Evolutionary conservation across 306 rosid species (phyloP).

Genomic region (Macrotyloma uniflorum): DNA sequence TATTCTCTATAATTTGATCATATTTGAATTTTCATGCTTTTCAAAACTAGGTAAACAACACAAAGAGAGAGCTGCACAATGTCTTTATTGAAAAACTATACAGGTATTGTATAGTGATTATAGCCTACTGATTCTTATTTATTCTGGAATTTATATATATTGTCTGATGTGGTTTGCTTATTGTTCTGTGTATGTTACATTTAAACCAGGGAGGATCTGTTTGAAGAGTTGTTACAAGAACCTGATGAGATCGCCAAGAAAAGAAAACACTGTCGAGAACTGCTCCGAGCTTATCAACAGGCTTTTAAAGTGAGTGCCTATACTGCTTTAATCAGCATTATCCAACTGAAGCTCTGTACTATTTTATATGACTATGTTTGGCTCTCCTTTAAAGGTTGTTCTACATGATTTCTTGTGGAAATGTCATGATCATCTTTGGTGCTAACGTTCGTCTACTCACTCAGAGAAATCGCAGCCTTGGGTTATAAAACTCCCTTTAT

Average conservation of each 20-base stretch:
- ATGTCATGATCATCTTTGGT: constrained; percentile 19
- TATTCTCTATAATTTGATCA: constrained; percentile 1
- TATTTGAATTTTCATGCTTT: constrained; percentile 29
- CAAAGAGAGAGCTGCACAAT: constrained; percentile 87
- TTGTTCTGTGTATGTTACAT: constrained; percentile 26
- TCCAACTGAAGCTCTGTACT: constrained; percentile 3
- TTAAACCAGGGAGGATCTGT: constrained; percentile 72
- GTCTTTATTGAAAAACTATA: constrained; percentile 88
- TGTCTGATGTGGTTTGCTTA: constrained; percentile 27
- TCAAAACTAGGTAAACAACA: constrained; percentile 73
- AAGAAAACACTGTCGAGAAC: constrained; percentile 80
- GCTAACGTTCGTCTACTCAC: background rate
- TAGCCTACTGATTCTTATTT: constrained; percentile 7
- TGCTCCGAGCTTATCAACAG: constrained; percentile 82
- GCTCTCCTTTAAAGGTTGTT: constrained; percentile 1
- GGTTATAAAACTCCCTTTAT: background rate
- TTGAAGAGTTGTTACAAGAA: constrained; percentile 92
- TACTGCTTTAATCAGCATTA: constrained; percentile 5
- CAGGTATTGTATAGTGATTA: constrained; percentile 53
- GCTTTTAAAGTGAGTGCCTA: constrained; percentile 71
- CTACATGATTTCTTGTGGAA: constrained; percentile 9
- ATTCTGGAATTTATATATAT: background rate
- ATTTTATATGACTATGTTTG: constrained; percentile 1
- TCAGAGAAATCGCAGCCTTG: background rate
- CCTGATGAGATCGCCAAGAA: constrained; percentile 80